Evolutionary conservation across 2,329 filamentous ascomycete genomes (phyloP).

Genomic region (Colletotrichum cordylinicola): DNA sequence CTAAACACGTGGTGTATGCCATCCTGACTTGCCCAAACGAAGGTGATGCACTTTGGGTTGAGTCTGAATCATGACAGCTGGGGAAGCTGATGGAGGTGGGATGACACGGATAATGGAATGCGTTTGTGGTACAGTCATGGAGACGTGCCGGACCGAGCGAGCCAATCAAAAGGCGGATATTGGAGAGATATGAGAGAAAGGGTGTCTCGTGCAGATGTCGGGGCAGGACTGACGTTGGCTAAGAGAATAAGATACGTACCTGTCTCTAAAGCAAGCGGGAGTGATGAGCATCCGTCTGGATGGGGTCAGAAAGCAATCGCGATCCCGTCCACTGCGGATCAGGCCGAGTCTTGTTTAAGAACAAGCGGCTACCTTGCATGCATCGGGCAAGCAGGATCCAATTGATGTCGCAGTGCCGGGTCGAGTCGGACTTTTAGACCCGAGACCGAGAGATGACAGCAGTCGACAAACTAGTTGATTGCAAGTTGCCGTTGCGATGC

Average conservation of each 20-base stretch:
- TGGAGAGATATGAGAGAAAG: not conserved
- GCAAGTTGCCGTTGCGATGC: not conserved
- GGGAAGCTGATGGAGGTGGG: not conserved
- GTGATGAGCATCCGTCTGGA: not conserved
- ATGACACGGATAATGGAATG: not conserved
- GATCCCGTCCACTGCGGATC: constrained; percentile 22
- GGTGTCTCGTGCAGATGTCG: not conserved
- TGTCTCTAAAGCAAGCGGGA: not conserved
- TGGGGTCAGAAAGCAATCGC: constrained; percentile 19
- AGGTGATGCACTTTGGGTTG: constrained; percentile 13
- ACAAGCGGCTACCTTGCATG: constrained; percentile 15
- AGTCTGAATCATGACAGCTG: constrained; percentile 14
- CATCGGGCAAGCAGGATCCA: constrained; percentile 1
- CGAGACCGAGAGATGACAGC: not conserved
- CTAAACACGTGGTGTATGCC: constrained; percentile 16
- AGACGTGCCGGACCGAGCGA: not conserved
- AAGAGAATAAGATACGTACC: not conserved
- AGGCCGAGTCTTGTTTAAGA: constrained; percentile 16
- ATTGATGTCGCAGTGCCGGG: not conserved
- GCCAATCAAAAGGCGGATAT: not conserved
- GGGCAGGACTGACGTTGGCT: not conserved
- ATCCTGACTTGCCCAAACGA: constrained; percentile 18
- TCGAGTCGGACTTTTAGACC: not conserved
- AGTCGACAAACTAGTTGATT: not conserved
- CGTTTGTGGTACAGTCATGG: not conserved